Base-by-base conservation (phyloP, 352 stramenopile genomes). In the Sclerospora graminicola region DNA sequence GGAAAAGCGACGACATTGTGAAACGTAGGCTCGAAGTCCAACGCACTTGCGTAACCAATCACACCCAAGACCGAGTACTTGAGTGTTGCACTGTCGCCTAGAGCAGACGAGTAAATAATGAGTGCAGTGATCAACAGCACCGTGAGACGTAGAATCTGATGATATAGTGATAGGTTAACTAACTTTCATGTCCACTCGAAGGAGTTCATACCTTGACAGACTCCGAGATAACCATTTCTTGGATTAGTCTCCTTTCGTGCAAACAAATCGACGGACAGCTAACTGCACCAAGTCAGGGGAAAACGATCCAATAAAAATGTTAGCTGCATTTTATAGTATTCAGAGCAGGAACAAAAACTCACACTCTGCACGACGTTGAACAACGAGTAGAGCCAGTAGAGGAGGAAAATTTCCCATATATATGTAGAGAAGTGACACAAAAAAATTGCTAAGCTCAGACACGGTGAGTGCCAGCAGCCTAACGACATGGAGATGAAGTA, bases 181-280 rank as follows among this genome's bases (percentile, higher is more conserved):
- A 69, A 15, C n/a, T n/a, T n/a, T n/a, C n/a, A n/a, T n/a, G n/a
- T n/a, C n/a, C n/a, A n/a, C n/a, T n/a, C n/a, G n/a, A n/a, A n/a
- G n/a, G n/a, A n/a, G n/a, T 18, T 41, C 36, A 23, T 48, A 84
- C 73, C 64, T 91, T 91, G 59, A 93, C 67, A 6, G 81, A 93
- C 57, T 93, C 81, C 42, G 79, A 88, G 43, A 93, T 93, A 44
- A 93, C 77, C 48, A 93, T 39, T 79, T 78, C 69, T 89, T 93
- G 53, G 81, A 91, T 21, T 75, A 66, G 39, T 93, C 81, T 44
- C 71, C 75, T 58, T 84, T 82, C 2, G 61, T 23, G n/a, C 81
- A 76, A 14, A 86, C 81, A 69, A 90, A 84, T 1, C 78, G 73
- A 4, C 81, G 71, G 10, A 92, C 53, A n/a, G 81, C 76, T 28